A percentile compares a stretch with the other conserved stretches of the same genome.
Evolutionary conservation across 2,329 filamentous ascomycete species (phyloP).

Genomic region (Cryphonectria parasitica): DNA sequence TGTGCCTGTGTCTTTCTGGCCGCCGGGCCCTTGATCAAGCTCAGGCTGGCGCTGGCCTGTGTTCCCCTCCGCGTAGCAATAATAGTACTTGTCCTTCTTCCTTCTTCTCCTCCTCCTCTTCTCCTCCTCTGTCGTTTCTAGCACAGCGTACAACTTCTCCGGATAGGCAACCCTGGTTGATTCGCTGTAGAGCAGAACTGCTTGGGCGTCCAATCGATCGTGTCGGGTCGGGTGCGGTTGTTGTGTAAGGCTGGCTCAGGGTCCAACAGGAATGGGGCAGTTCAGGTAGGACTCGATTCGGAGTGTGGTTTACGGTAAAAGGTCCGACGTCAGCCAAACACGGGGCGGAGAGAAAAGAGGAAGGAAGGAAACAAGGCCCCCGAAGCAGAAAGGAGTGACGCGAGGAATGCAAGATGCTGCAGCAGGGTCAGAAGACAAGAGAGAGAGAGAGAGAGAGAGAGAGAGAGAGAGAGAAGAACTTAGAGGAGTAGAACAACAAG

Average conservation of each 20-base stretch:
- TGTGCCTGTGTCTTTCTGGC: constrained; percentile 32
- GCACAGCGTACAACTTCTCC: neutral
- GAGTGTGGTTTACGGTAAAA: neutral
- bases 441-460: neutral
- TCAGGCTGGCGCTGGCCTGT: neutral
- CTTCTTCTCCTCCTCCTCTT: neutral
- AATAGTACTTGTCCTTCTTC: neutral
- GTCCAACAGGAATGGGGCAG: neutral
- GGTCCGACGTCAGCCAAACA: neutral
- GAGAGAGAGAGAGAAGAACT: neutral
- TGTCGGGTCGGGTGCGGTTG: neutral
- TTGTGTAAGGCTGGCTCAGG: neutral
- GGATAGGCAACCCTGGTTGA: neutral
- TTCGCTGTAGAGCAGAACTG: neutral
- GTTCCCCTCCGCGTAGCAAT: too few relatives aligned
- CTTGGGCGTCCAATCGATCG: neutral
- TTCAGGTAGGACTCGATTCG: neutral
- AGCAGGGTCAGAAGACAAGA: neutral
- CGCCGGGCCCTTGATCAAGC: neutral
- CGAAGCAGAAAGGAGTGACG: neutral
- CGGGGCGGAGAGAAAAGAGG: neutral
- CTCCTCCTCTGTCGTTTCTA: neutral
- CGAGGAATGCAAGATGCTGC: neutral
- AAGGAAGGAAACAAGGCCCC: too few relatives aligned
- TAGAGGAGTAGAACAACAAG: neutral